These are phyloP conservation scores for Vachellia collinsii DNA, from an alignment of 306 rosid species.

Conservation along the genomic window DNA sequence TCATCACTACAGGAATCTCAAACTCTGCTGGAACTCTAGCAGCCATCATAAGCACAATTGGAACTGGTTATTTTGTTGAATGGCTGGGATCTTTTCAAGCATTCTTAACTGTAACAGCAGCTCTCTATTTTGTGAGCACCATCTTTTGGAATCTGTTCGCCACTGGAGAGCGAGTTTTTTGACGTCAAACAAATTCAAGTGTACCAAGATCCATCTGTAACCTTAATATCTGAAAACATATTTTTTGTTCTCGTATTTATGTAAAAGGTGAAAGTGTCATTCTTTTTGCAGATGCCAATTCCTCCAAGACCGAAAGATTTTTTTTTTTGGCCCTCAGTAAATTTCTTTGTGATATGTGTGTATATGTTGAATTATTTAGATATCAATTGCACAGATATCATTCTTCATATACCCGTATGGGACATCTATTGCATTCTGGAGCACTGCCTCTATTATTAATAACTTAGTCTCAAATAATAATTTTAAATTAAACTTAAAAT, in stretches of 20 bases:
- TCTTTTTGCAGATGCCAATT: neutral
- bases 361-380: neutral
- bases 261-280: neutral
- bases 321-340: neutral
- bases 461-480: too few species aligned
- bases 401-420: neutral
- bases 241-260: neutral
- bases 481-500: too few species aligned
- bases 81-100: constrained; percentile 96
- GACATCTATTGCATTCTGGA: neutral
- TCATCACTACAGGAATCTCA: constrained; percentile 66
- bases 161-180: constrained; percentile 76
- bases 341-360: neutral
- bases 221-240: neutral
- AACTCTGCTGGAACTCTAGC: constrained; percentile 88
- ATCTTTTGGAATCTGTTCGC: constrained; percentile 86
- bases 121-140: constrained; percentile 68
- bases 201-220: neutral
- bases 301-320: neutral
- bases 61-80: constrained; percentile 91
- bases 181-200: neutral
- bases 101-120: constrained; percentile 74
- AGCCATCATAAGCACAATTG: constrained; percentile 94
- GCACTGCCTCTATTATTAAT: too few species aligned
- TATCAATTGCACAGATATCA: neutral